Percentiles rank a stretch among this genome's conserved stretches.
Evolutionary conservation across 139 green algal species (phyloP).

Genomic region (Chara braunii): DNA sequence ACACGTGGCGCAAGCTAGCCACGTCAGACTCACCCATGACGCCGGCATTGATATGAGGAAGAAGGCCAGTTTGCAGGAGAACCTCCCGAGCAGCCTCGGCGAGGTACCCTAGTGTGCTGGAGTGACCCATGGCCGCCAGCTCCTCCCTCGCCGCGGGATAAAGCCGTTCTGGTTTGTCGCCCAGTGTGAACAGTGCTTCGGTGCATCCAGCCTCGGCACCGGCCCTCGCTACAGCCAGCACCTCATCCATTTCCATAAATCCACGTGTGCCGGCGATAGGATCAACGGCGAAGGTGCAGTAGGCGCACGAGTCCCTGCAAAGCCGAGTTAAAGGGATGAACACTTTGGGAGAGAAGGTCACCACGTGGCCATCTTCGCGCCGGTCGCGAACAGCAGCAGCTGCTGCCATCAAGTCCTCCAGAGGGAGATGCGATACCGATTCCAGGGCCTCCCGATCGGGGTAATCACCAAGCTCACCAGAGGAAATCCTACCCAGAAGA

Average conservation of each 20-base stretch:
- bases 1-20: conserved; percentile 44
- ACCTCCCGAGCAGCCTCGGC: conserved; percentile 32
- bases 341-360: conserved; percentile 85
- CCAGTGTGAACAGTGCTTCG: conserved; percentile 82
- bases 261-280: conserved; percentile 38
- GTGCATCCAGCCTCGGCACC: conserved; percentile 63
- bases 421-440: not conserved
- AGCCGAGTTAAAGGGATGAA: conserved; percentile 78
- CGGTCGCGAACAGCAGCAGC: conserved; percentile 18
- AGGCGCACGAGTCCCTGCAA: conserved; percentile 69
- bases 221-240: conserved; percentile 53
- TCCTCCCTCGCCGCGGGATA: conserved; percentile 61
- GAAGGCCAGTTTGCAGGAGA: conserved; percentile 55
- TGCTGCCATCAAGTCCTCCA: not conserved
- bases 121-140: conserved; percentile 50
- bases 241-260: conserved; percentile 77
- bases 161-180: conserved; percentile 73
- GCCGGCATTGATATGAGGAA: conserved; percentile 84
- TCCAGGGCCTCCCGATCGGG: not conserved
- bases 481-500: too few species aligned
- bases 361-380: conserved; percentile 11
- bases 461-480: too few species aligned
- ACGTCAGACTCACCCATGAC: conserved; percentile 49
- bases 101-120: conserved; percentile 70
- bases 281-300: conserved; percentile 76